Percentiles rank a stretch among this genome's conserved stretches.
phyloP scores from a whole-genome alignment of 805 yeast genomes.

The Candida stauntonica region DNA sequence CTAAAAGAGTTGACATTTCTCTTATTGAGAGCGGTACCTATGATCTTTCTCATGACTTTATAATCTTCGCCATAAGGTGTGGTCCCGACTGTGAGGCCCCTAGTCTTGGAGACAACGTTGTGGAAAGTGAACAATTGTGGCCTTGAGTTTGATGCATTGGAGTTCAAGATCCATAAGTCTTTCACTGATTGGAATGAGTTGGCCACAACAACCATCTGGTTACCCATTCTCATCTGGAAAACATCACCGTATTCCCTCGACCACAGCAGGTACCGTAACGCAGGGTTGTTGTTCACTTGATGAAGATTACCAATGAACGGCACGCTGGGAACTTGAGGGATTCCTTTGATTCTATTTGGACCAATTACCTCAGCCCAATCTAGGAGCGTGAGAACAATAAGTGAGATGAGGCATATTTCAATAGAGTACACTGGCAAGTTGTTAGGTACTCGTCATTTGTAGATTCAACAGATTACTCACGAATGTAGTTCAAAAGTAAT shows the following conservation, averaged over 20 bases:
- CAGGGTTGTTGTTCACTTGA: slow-evolving; percentile 45
- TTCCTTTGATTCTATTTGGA: slow-evolving; percentile 32
- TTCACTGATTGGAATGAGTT: slow-evolving; percentile 54
- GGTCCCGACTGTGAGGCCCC: slow-evolving; percentile 61
- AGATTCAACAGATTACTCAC: no score
- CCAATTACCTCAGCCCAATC: slow-evolving; percentile 24
- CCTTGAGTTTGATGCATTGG: slow-evolving; percentile 57
- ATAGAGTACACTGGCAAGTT: no score
- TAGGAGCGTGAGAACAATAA: not conserved
- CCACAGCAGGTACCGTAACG: slow-evolving; percentile 45
- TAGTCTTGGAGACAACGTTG: slow-evolving; percentile 47
- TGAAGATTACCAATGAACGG: slow-evolving; percentile 51
- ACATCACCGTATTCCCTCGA: slow-evolving; percentile 39
- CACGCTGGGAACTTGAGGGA: slow-evolving; percentile 40
- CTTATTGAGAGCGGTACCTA: slow-evolving; percentile 40
- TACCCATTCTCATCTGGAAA: slow-evolving; percentile 63
- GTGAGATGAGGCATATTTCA: not conserved
- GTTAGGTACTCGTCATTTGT: not conserved
- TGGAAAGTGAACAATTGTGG: slow-evolving; percentile 69
- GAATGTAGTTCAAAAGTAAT: no score
- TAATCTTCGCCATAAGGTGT: slow-evolving; percentile 53
- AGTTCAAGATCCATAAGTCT: slow-evolving; percentile 47
- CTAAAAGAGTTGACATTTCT: slow-evolving; percentile 31
- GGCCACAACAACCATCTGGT: slow-evolving; percentile 54
- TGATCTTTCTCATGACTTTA: slow-evolving; percentile 42